These are phyloP conservation scores for Chalciporus sphaerocephalus DNA, from an alignment of 768 basidiomycete genomes.

Conservation along the genomic window DNA sequence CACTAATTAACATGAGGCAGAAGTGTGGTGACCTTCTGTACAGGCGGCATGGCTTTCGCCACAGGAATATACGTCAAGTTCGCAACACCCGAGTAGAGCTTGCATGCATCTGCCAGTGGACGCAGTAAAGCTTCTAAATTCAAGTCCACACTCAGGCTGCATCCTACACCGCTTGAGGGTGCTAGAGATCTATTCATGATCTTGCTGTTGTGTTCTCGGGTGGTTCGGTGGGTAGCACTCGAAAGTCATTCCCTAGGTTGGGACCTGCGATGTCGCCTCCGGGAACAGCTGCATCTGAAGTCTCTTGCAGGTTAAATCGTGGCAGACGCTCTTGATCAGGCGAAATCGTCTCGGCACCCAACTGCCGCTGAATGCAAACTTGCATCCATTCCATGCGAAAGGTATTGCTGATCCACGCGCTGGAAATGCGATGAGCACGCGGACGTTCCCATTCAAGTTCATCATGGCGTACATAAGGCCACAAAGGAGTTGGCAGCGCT, in stretches of 20 bases:
- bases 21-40: neutral
- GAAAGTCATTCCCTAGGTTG: neutral
- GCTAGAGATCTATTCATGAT: neutral
- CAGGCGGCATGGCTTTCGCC: neutral
- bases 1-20: neutral
- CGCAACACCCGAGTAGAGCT: no score
- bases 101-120: neutral
- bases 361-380: neutral
- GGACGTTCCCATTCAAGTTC: conserved; percentile 12
- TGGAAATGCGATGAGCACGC: conserved; percentile 27
- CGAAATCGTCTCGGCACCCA: neutral
- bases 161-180: neutral
- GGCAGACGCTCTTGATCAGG: neutral
- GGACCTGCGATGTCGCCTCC: neutral
- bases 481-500: conserved; percentile 9
- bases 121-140: neutral
- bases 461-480: conserved; percentile 25
- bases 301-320: neutral
- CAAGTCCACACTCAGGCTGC: neutral
- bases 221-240: neutral
- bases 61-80: neutral
- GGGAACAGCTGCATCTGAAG: neutral
- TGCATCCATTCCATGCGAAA: conserved; percentile 21
- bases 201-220: neutral
- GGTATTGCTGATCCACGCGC: conserved; percentile 16